These are phyloP conservation scores for Zymoseptoria tritici DNA, from an alignment of 2,329 filamentous ascomycete species.

Conservation along the genomic window DNA sequence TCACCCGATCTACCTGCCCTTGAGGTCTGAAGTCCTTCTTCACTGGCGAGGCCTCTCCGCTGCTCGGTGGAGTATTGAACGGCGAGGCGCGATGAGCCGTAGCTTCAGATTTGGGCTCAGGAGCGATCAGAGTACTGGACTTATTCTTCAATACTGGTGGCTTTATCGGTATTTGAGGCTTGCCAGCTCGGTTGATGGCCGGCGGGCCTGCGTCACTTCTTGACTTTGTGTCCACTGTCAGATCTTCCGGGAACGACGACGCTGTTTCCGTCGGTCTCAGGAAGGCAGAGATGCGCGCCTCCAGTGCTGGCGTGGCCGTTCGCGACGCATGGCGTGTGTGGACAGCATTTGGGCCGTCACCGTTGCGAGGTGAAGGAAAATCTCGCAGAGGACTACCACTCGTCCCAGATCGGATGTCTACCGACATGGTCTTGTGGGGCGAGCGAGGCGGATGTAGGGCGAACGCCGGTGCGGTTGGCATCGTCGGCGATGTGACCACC, in stretches of 20 bases:
- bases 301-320: slow-evolving; percentile 34
- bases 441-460: slow-evolving; percentile 64
- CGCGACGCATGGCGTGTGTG: slow-evolving; percentile 35
- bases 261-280: slow-evolving; percentile 21
- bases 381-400: slow-evolving; percentile 10
- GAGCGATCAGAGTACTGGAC: slow-evolving; percentile 25
- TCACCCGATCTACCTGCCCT: slow-evolving; percentile 1
- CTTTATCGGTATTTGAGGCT: slow-evolving; percentile 55
- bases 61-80: slow-evolving; percentile 78
- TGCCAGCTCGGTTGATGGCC: slow-evolving; percentile 72
- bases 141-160: slow-evolving; percentile 20
- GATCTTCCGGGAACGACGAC: neutral
- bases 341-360: slow-evolving; percentile 19
- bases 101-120: slow-evolving; percentile 32
- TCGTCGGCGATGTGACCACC: slow-evolving; percentile 38
- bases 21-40: slow-evolving; percentile 1
- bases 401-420: slow-evolving; percentile 11
- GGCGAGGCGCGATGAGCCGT: slow-evolving; percentile 57
- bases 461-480: slow-evolving; percentile 56
- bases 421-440: slow-evolving; percentile 36
- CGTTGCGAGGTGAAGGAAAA: slow-evolving; percentile 18
- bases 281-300: slow-evolving; percentile 32
- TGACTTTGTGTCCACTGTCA: slow-evolving; percentile 7
- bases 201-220: slow-evolving; percentile 50
- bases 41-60: slow-evolving; percentile 48